phyloP scores from a whole-genome alignment of 371 early-diverging fungal species.

The Batkoa obscura region DNA sequence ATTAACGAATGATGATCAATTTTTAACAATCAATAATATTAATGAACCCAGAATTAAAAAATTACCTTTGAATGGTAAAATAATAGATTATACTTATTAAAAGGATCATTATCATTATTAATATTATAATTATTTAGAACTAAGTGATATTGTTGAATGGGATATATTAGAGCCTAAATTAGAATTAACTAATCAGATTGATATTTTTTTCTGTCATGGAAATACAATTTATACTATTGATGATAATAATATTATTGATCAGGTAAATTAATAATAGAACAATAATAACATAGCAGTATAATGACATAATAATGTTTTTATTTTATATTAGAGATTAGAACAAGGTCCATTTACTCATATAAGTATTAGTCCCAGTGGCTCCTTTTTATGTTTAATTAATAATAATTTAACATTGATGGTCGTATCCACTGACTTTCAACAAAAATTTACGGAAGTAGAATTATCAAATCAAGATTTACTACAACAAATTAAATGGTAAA shows the following conservation, averaged over 20 bases:
- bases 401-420: constrained; percentile 72
- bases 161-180: background rate
- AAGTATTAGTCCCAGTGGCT: constrained; percentile 83
- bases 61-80: no score
- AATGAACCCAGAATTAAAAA: constrained; percentile 62
- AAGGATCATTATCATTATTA: no score
- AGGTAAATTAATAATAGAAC: constrained; percentile 20
- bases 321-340: constrained; percentile 32
- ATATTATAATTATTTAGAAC: no score
- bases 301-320: no score
- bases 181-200: constrained; percentile 17
- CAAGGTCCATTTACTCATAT: constrained; percentile 82
- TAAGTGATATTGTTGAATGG: constrained; percentile 41
- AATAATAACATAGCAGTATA: no score
- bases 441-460: constrained; percentile 18
- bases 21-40: constrained; percentile 65
- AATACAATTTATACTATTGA: constrained; percentile 66
- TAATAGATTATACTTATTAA: no score
- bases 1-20: constrained; percentile 54
- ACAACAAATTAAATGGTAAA: no score
- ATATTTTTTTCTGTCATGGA: constrained; percentile 63
- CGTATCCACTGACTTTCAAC: constrained; percentile 85
- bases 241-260: constrained; percentile 59
- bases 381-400: constrained; percentile 69
- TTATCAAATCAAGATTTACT: background rate